Base-by-base conservation (phyloP, 1,284 basidiomycete species). In the Ceratobasidium sp. region DNA sequence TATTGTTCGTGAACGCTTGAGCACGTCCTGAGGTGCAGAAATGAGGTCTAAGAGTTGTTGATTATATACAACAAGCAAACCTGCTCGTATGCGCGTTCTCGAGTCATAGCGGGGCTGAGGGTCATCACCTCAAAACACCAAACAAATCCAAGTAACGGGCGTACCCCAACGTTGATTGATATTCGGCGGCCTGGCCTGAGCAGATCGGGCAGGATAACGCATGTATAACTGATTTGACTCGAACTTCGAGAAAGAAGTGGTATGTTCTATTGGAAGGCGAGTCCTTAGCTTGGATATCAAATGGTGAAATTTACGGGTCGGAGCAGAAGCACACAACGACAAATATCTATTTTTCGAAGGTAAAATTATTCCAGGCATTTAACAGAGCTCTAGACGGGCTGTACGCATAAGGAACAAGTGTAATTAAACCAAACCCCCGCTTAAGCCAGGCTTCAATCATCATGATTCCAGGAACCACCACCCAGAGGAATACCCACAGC, bases 401-500 rank as follows among this genome's bases (percentile, higher is more conserved):
- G 19, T 51, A 51, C 9, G 64, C 27, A 53, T 49, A 51, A 34
- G 64, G 64, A 48, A 48, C 48, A 1, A 66, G 27, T 0, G 49
- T 51, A n/a, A 66, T 51, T 24, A 48, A 5, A 13, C n/a, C 64
- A 24, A 66, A 51, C 29, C 64, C 64, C 16, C 64, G 64, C 31
- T 66, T 5, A 7, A 66, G 49, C 64, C 64, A 66, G 19, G 64
- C 64, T 24, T 66, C 64, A 8, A 53, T 41, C 64, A 66, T 66
- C 64, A 66, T 66, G 7, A 29, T 66, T 7, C 27, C 64, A 1
- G 64, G 64, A 19, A 66, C 46, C 6, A 53, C 64, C 7, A 66
- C 64, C 64, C 64, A 66, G 14, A 14, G 4, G 51, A 66, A 51
- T 6, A 66, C 64, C 64, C 64, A 66, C n/a, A 66, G 49, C 49